These are phyloP conservation scores for Tricladium varicosporioides DNA, from an alignment of 2,329 filamentous ascomycete species.

Conservation along the genomic window DNA sequence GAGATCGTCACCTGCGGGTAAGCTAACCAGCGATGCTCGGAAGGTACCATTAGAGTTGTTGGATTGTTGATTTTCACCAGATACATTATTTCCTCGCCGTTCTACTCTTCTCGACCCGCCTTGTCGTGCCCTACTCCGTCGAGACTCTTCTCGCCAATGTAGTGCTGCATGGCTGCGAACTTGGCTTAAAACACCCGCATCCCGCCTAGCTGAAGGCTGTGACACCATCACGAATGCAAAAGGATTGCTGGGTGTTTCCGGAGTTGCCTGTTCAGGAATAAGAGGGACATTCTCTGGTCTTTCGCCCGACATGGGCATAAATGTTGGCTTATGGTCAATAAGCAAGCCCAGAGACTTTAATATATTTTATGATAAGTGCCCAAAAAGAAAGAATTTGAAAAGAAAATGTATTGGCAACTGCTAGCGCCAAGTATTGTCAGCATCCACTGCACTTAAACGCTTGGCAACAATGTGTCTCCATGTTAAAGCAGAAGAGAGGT, in stretches of 20 bases:
- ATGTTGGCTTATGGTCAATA: too few species aligned
- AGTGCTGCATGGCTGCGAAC: not conserved
- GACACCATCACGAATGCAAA: not conserved
- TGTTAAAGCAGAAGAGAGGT: too few species aligned
- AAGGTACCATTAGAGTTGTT: not conserved
- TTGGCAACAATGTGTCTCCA: too few species aligned
- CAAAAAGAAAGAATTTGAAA: too few species aligned
- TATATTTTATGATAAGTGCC: too few species aligned
- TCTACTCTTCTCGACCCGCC: not conserved
- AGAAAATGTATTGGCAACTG: too few species aligned
- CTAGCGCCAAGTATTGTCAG: too few species aligned
- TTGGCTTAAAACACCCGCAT: not conserved
- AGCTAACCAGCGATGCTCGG: not conserved
- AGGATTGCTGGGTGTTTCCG: not conserved
- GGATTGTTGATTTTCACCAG: not conserved
- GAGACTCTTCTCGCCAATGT: not conserved
- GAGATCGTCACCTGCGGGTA: not conserved
- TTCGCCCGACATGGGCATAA: not conserved
- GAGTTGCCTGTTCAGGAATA: not conserved
- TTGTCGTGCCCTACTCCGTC: not conserved
- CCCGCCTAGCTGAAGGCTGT: not conserved
- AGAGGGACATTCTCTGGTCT: not conserved
- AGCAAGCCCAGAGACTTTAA: too few species aligned
- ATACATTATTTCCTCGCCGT: not conserved
- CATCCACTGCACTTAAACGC: too few species aligned